Percentiles rank a stretch among this genome's conserved stretches.
Conservation (phyloP, 1,284 basidiomycete genomes). For the Rhodotorula sp. region DNA sequence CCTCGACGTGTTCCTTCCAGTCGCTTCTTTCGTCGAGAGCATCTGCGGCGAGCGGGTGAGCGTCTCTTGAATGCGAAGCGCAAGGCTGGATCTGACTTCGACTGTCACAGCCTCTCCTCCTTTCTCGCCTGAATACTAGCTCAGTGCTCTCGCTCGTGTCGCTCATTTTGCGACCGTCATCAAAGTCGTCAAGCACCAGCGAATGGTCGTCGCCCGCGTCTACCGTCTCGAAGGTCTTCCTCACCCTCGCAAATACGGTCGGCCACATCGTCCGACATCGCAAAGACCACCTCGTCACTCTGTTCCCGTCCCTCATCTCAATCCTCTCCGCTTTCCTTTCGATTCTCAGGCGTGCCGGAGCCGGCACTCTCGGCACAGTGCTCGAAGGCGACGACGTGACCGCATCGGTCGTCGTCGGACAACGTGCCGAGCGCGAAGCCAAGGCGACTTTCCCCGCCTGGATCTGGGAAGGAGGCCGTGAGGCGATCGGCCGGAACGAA, state of each 20-base stretch:
- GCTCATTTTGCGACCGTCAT: constrained; percentile 15
- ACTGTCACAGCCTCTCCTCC: constrained; percentile 31
- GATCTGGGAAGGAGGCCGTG: constrained; percentile 30
- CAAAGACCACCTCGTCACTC: constrained; percentile 39
- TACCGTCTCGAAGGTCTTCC: constrained; percentile 7
- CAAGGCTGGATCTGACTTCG: background rate
- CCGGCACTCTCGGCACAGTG: constrained; percentile 21
- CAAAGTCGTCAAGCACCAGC: background rate
- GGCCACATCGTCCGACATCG: constrained; percentile 40
- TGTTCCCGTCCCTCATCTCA: constrained; percentile 38
- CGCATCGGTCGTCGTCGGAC: constrained; percentile 6
- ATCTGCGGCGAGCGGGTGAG: constrained; percentile 38
- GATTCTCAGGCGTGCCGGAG: constrained; percentile 28
- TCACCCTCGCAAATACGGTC: constrained; percentile 25
- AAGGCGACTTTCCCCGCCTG: constrained; percentile 36
- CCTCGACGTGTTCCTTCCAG: constrained; percentile 4
- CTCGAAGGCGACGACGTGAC: constrained; percentile 12
- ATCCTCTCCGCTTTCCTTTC: constrained; percentile 25
- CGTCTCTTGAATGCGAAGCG: background rate
- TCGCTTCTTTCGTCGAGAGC: constrained; percentile 33
- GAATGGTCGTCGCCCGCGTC: background rate
- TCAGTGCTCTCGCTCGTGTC: constrained; percentile 30
- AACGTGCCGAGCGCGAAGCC: constrained; percentile 34
- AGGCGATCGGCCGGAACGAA: constrained; percentile 21
- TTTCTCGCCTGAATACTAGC: constrained; percentile 39